Evolutionary conservation across 805 yeast species (phyloP).

Genomic region (Pichia deserticola): DNA sequence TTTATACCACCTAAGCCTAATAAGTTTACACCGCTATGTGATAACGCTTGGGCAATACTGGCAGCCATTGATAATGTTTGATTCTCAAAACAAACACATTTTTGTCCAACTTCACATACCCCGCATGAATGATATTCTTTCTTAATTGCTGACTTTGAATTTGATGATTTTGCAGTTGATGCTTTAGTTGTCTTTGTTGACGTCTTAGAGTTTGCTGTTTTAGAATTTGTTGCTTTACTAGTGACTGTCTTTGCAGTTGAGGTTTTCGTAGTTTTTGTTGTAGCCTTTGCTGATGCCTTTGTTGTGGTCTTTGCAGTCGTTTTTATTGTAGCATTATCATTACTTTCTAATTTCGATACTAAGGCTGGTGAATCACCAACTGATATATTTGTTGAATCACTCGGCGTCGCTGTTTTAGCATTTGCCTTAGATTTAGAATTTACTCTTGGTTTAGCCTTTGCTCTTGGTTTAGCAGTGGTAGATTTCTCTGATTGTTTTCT

Average conservation of each 20-base stretch:
- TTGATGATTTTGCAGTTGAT: background rate
- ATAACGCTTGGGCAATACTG: conserved; percentile 5
- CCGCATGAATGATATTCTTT: conserved; percentile 8
- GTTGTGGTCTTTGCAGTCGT: background rate
- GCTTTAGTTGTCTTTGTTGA: background rate
- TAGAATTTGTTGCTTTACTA: no score
- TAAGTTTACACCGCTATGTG: conserved; percentile 4
- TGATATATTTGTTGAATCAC: no score
- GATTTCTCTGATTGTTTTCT: background rate
- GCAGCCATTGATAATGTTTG: conserved; percentile 7
- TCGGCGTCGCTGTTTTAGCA: background rate
- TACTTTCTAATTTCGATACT: no score
- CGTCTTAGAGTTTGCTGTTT: background rate
- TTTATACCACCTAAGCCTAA: conserved; percentile 5
- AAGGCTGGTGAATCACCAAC: no score
- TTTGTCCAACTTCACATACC: conserved; percentile 4
- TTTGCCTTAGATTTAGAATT: background rate
- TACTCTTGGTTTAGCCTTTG: background rate
- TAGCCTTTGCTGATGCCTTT: background rate
- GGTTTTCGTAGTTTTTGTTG: background rate
- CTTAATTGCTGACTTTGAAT: background rate
- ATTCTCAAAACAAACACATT: conserved; percentile 4
- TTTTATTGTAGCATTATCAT: no score
- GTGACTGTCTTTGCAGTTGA: no score
- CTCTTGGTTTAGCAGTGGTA: background rate